Percentiles rank a stretch among this genome's conserved stretches.
These are phyloP conservation scores for Dionaea muscipula DNA, from an alignment of 179 eudicot species.

Conservation along the genomic window DNA sequence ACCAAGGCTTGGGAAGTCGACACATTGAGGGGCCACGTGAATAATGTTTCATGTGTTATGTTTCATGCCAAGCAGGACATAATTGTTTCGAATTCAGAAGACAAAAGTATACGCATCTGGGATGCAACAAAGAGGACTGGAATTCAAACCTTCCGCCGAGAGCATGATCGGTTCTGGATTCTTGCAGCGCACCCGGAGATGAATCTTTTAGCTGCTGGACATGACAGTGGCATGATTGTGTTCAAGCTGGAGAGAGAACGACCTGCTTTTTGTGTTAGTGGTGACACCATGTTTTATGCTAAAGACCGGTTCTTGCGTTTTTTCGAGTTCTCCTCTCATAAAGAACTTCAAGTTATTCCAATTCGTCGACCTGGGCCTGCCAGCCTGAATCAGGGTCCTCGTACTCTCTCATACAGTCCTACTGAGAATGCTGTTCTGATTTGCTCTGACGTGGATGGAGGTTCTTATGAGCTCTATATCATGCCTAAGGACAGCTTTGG, in stretches of 20 bases:
- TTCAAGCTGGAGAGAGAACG: constrained; percentile 95
- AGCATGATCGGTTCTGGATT: constrained; percentile 97
- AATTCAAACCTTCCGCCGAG: constrained; percentile 87
- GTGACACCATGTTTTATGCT: constrained; percentile 66
- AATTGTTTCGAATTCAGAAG: constrained; percentile 92
- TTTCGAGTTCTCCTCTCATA: constrained; percentile 69
- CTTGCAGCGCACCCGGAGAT: constrained; percentile 89
- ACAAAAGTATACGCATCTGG: constrained; percentile 97
- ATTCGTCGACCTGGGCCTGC: constrained; percentile 81
- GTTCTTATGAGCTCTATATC: constrained; percentile 82
- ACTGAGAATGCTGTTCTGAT: constrained; percentile 85
- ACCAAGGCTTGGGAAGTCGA: constrained; percentile 99
- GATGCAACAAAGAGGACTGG: constrained; percentile 94
- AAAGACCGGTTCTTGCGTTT: constrained; percentile 83
- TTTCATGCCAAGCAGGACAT: constrained; percentile 94
- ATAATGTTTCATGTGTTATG: constrained; percentile 86
- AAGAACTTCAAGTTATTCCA: constrained; percentile 67
- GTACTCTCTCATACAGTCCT: constrained; percentile 80
- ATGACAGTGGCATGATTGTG: constrained; percentile 94
- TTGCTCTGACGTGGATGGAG: constrained; percentile 94
- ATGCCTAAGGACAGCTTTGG: constrained; percentile 36
- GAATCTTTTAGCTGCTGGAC: constrained; percentile 95
- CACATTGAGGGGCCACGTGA: constrained; percentile 96
- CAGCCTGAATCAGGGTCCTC: constrained; percentile 76
- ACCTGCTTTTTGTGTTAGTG: constrained; percentile 84